Evolutionary conservation across 371 early-diverging fungal species (phyloP), one percentile per base, ranked within the genome.

Genomic region (Mucor indicus): DNA sequence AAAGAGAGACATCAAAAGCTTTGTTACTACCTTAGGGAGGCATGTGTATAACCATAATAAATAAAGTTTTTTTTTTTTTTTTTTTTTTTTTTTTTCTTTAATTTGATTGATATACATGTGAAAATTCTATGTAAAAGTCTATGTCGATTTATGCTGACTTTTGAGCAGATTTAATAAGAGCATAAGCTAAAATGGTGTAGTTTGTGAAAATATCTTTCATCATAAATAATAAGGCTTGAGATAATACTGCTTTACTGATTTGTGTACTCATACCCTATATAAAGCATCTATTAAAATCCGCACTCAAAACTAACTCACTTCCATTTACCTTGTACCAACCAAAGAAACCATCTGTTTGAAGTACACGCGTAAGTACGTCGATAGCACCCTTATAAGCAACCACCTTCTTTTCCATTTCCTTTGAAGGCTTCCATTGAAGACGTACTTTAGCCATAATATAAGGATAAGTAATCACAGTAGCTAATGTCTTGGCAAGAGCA

Each of bases 361-460:
- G 75, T 16, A 91, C 89, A 57, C 92, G 90, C 39, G 64, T 53
- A 45, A 98, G 74, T 3, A 98, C 90, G 70, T 96, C 96, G 22
- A 89, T 55, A n/a, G 92, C 79, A 49, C 89, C 84, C 33, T 70
- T 88, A 74, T 96, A 96, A 9, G 71, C 75, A 17, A 60, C 54
- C 1, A 70, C 60, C 38, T 77, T 63, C 36, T 79, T 80, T 20
- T 67, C 48, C 50, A 62, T 61, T 7, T 72, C 76, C 58, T 83
- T 84, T 41, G 87, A 81, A 11, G 95, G 92, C 60, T 87, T 89
- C 94, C 95, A 96, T 65, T 96, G 96, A 60, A 96, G 79, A 44
- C 94, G 77, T 12, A 92, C 91, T 62, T 98, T 98, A 48, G 98
- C 97, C 96, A 96, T 95, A 63, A 98, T 98, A 64, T 96, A 96